phyloP scores from a whole-genome alignment of 768 basidiomycete genomes.

The Boletellus emodensis region DNA sequence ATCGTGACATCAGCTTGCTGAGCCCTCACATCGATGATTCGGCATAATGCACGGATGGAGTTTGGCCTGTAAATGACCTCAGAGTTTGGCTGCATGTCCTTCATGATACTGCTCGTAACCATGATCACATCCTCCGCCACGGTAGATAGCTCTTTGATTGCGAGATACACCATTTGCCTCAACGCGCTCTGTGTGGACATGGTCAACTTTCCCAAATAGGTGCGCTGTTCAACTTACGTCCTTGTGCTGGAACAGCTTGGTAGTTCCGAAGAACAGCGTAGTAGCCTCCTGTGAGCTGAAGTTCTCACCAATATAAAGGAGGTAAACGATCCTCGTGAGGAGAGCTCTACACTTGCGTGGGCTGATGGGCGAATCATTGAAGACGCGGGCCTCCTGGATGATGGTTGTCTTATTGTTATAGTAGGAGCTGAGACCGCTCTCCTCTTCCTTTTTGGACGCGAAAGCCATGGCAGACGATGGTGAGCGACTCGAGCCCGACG shows the following conservation, averaged over 20 bases:
- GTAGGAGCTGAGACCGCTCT: constrained; percentile 85
- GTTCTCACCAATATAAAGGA: constrained; percentile 94
- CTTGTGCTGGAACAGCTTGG: constrained; percentile 98
- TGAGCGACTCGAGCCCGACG: constrained; percentile 13
- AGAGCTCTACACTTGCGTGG: constrained; percentile 95
- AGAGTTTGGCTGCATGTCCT: constrained; percentile 99
- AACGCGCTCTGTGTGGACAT: constrained; percentile 67
- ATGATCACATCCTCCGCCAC: constrained; percentile 99
- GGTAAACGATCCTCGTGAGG: constrained; percentile 93
- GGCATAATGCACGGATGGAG: constrained; percentile 91
- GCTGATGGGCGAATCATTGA: constrained; percentile 99
- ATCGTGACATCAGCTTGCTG: constrained; percentile 34
- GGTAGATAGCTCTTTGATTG: constrained; percentile 94
- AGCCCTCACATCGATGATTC: constrained; percentile 88
- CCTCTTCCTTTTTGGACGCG: constrained; percentile 95
- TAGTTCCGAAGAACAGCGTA: constrained; percentile 96
- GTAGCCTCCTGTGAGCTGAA: constrained; percentile 96
- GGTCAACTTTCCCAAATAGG: constrained; percentile 1
- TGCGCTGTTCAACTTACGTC: constrained; percentile 62
- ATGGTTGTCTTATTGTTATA: constrained; percentile 98
- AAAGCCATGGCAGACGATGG: constrained; percentile 63
- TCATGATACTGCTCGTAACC: constrained; percentile 99
- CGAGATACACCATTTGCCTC: constrained; percentile 96
- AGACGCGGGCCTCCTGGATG: constrained; percentile 96
- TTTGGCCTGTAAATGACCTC: constrained; percentile 99